Conservation (phyloP, 805 yeast species). For the Cyberlindnera euphorbiiphila region DNA sequence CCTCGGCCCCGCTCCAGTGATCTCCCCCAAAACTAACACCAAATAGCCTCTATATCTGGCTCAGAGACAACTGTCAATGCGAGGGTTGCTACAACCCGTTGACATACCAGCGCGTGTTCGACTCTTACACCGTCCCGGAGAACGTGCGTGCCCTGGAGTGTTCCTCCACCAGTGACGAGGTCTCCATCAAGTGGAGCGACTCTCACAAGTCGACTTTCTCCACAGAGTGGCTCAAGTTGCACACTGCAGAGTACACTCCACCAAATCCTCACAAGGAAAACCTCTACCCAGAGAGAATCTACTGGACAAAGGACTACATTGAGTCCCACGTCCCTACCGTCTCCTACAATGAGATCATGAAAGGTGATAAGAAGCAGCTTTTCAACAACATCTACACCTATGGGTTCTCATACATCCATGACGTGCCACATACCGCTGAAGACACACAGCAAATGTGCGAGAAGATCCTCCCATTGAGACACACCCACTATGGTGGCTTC, state of each 20-base stretch:
- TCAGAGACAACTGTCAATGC: slow-evolving; percentile 64
- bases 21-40: neutral
- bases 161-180: neutral
- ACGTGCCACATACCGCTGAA: slow-evolving; percentile 57
- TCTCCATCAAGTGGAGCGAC: slow-evolving; percentile 17
- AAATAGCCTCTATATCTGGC: slow-evolving; percentile 43
- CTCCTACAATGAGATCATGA: slow-evolving; percentile 45
- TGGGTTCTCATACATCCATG: slow-evolving; percentile 60
- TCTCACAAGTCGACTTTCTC: slow-evolving; percentile 19
- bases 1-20: slow-evolving; percentile 1
- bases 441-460: slow-evolving; percentile 56
- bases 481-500: slow-evolving; percentile 76
- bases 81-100: slow-evolving; percentile 46
- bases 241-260: slow-evolving; percentile 31
- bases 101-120: slow-evolving; percentile 57
- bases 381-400: slow-evolving; percentile 28
- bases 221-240: slow-evolving; percentile 21
- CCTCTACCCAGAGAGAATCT: slow-evolving; percentile 35
- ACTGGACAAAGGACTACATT: slow-evolving; percentile 42
- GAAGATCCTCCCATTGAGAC: slow-evolving; percentile 54
- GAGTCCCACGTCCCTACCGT: slow-evolving; percentile 30
- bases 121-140: slow-evolving; percentile 42
- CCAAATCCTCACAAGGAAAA: slow-evolving; percentile 31
- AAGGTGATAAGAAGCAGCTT: slow-evolving; percentile 21
- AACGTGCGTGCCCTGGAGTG: slow-evolving; percentile 24